A percentile compares a stretch with the other conserved stretches of the same genome.
phyloP scores from a whole-genome alignment of 352 stramenopile species.

The Globisporangium orthogonon region DNA sequence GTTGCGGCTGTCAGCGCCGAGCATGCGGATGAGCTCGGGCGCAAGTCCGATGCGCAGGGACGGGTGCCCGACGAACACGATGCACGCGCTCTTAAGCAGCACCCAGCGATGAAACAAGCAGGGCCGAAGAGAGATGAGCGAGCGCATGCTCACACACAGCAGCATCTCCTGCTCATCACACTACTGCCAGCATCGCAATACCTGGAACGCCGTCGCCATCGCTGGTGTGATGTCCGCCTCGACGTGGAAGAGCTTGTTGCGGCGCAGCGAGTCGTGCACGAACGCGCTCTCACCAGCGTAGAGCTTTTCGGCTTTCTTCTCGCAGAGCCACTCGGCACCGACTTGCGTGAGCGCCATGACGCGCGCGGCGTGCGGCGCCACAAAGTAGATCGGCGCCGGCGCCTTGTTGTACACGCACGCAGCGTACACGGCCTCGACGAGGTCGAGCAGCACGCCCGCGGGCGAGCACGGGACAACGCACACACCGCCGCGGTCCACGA shows the following conservation, averaged over 20 bases:
- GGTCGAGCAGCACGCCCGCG: constrained; percentile 69
- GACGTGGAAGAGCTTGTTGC: constrained; percentile 45
- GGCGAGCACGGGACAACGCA: constrained; percentile 59
- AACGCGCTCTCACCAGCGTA: constrained; percentile 71
- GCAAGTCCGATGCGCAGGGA: constrained; percentile 55
- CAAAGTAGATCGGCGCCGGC: constrained; percentile 54
- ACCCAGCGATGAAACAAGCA: not conserved
- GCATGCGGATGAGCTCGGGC: constrained; percentile 43
- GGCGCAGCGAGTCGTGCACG: constrained; percentile 43
- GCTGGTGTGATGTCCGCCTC: constrained; percentile 32
- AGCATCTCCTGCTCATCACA: not conserved
- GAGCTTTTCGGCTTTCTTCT: constrained; percentile 79
- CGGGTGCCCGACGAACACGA: constrained; percentile 74
- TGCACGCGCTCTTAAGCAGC: constrained; percentile 38
- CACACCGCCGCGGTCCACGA: constrained; percentile 60
- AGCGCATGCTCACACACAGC: not conserved
- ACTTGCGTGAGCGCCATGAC: constrained; percentile 45
- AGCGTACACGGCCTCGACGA: constrained; percentile 66
- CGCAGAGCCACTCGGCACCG: constrained; percentile 74
- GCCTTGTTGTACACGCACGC: constrained; percentile 40
- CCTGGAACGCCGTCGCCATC: constrained; percentile 49
- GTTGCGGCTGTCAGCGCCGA: constrained; percentile 56
- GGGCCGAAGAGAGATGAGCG: not conserved
- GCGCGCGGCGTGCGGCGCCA: constrained; percentile 43
- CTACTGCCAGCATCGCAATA: constrained; percentile 9